Evolutionary conservation across 2,329 filamentous ascomycete species (phyloP).

Genomic region (Orbilia blumenaviensis): DNA sequence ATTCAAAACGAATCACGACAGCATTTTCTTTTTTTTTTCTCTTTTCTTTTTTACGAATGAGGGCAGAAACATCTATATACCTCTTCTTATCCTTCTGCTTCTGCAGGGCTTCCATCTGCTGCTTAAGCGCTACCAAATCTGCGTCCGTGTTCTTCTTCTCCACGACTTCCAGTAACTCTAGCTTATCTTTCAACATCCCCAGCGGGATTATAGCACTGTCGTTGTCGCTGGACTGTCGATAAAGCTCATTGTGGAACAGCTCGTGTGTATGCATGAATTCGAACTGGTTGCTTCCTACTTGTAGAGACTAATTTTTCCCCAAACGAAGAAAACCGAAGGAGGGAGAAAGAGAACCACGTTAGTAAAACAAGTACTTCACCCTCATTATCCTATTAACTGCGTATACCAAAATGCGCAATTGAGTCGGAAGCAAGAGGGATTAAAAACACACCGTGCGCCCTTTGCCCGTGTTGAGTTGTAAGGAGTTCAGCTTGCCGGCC

Average conservation of each 20-base stretch:
- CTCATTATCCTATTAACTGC: slow-evolving; percentile 42
- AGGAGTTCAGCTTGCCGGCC: slow-evolving; percentile 39
- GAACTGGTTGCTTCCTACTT: slow-evolving; percentile 53
- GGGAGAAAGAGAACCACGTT: slow-evolving; percentile 23
- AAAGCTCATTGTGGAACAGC: slow-evolving; percentile 50
- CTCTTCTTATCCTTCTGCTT: slow-evolving; percentile 53
- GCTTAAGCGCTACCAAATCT: slow-evolving; percentile 45
- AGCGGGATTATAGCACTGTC: slow-evolving; percentile 27
- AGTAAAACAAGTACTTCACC: slow-evolving; percentile 32
- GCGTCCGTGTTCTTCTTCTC: slow-evolving; percentile 44
- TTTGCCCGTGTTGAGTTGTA: slow-evolving; percentile 52
- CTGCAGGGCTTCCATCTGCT: slow-evolving; percentile 47
- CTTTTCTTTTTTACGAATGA: too few species aligned
- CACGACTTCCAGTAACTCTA: slow-evolving; percentile 50
- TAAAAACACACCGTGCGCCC: slow-evolving; percentile 54
- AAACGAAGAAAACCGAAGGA: slow-evolving; percentile 9
- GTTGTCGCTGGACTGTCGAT: slow-evolving; percentile 41
- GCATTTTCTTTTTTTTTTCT: too few species aligned
- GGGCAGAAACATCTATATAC: too few species aligned
- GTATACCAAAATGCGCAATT: slow-evolving; percentile 37
- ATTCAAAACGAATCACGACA: not conserved
- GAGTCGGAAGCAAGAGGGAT: slow-evolving; percentile 41
- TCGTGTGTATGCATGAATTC: slow-evolving; percentile 49
- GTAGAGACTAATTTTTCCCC: slow-evolving; percentile 39
- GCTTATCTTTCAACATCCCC: slow-evolving; percentile 48